Conservation (phyloP, 2,329 filamentous ascomycete species). For the Microdochium bolleyi region DNA sequence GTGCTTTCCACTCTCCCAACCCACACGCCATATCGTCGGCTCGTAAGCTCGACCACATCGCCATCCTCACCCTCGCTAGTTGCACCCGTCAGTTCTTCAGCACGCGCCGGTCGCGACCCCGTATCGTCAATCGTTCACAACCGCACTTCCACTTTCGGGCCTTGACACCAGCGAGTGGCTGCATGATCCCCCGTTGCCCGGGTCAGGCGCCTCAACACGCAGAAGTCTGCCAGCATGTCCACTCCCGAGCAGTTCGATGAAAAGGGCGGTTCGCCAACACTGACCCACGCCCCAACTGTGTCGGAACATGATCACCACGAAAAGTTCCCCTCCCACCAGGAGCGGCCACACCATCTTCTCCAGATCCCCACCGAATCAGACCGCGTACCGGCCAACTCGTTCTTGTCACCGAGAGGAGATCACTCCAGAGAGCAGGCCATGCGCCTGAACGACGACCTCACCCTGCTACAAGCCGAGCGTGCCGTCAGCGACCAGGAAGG, state of each 20-base stretch:
- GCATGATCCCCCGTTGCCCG: neutral
- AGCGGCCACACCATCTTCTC: neutral
- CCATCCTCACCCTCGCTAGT: neutral
- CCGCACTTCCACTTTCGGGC: neutral
- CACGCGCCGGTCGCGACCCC: neutral
- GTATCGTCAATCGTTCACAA: neutral
- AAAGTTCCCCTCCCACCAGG: conserved; percentile 1
- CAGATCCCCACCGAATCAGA: neutral
- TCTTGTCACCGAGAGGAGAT: conserved; percentile 10
- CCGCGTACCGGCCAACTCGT: neutral
- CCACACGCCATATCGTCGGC: neutral
- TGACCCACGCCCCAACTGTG: conserved; percentile 12
- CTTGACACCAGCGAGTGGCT: neutral
- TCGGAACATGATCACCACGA: conserved; percentile 9
- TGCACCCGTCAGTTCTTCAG: neutral
- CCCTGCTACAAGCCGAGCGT: conserved; percentile 20
- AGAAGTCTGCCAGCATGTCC: neutral
- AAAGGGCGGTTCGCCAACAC: conserved; percentile 9
- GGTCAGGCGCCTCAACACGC: neutral
- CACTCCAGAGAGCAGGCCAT: conserved; percentile 14
- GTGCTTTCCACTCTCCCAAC: neutral
- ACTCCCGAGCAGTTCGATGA: neutral
- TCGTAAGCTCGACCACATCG: neutral
- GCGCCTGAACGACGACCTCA: conserved; percentile 19
- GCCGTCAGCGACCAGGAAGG: conserved; percentile 15